phyloP scores from a whole-genome alignment of 345 rosid genomes.

The Erodium maritimum region DNA sequence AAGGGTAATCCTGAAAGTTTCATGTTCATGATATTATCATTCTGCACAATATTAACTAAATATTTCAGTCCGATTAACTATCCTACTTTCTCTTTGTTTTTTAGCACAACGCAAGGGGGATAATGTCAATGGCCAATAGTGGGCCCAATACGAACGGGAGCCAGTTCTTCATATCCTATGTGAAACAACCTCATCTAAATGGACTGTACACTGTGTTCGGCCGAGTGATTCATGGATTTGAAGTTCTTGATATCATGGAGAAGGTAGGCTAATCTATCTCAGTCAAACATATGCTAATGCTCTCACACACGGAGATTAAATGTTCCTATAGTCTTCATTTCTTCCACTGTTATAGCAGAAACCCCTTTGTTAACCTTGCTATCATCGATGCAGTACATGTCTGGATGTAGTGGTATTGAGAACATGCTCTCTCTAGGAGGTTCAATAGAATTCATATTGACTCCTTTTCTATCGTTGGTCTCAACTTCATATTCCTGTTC shows the following conservation, averaged over 20 bases:
- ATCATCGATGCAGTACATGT: not conserved
- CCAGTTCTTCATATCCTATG: conserved; percentile 80
- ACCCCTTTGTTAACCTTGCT: conserved; percentile 1
- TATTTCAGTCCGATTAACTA: not conserved
- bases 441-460: not conserved
- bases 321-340: too few species aligned
- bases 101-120: conserved; percentile 95
- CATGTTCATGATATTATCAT: not conserved
- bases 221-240: conserved; percentile 94
- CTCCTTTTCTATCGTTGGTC: too few species aligned
- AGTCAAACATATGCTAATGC: too few species aligned
- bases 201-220: conserved; percentile 91
- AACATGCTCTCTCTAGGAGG: not conserved
- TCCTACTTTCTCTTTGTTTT: not conserved
- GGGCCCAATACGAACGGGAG: conserved; percentile 97
- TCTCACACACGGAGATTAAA: too few species aligned
- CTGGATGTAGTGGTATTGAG: not conserved
- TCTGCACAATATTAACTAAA: not conserved
- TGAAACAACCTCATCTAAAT: conserved; percentile 95
- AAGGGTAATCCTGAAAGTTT: not conserved
- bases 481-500: too few species aligned
- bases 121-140: conserved; percentile 87
- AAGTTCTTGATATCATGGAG: conserved; percentile 96
- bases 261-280: too few species aligned
- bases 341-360: too few species aligned